A percentile compares a stretch with the other conserved stretches of the same genome.
phyloP scores from a whole-genome alignment of 345 rosid species.

The Brassica juncea region DNA sequence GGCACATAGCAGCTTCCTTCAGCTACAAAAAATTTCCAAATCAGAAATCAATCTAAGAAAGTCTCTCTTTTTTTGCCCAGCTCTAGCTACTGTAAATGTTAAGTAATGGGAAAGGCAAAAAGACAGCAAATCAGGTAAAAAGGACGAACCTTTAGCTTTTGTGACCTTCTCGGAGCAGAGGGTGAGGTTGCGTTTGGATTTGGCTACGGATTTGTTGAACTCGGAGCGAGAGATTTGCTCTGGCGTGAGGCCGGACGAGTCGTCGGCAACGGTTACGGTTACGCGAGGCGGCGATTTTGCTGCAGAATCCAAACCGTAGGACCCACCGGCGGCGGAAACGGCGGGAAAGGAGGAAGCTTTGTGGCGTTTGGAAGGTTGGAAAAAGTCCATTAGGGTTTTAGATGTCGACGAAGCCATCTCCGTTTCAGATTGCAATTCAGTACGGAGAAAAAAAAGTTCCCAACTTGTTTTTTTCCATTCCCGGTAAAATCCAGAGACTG shows the following conservation, averaged over 20 bases:
- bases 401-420: slow-evolving; percentile 57
- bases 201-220: slow-evolving; percentile 62
- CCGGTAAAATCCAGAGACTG: not conserved
- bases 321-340: slow-evolving; percentile 20
- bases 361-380: slow-evolving; percentile 74
- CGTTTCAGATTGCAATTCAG: slow-evolving; percentile 10
- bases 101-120: not conserved
- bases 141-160: slow-evolving; percentile 49
- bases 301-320: slow-evolving; percentile 20
- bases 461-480: not conserved
- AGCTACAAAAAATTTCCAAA: slow-evolving; percentile 14
- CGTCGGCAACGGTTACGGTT: slow-evolving; percentile 31
- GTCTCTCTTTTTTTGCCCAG: not conserved
- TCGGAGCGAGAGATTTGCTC: slow-evolving; percentile 61
- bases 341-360: slow-evolving; percentile 39
- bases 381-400: slow-evolving; percentile 64
- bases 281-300: slow-evolving; percentile 33
- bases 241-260: slow-evolving; percentile 50
- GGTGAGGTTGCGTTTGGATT: slow-evolving; percentile 67
- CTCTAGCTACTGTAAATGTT: not conserved
- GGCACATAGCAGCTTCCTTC: slow-evolving; percentile 55
- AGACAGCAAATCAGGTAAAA: not conserved
- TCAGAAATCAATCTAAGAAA: slow-evolving; percentile 4
- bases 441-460: not conserved
- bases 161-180: slow-evolving; percentile 61